These are phyloP conservation scores for Blastocystis sp. DNA, from an alignment of 352 stramenopile species.

Conservation along the genomic window DNA sequence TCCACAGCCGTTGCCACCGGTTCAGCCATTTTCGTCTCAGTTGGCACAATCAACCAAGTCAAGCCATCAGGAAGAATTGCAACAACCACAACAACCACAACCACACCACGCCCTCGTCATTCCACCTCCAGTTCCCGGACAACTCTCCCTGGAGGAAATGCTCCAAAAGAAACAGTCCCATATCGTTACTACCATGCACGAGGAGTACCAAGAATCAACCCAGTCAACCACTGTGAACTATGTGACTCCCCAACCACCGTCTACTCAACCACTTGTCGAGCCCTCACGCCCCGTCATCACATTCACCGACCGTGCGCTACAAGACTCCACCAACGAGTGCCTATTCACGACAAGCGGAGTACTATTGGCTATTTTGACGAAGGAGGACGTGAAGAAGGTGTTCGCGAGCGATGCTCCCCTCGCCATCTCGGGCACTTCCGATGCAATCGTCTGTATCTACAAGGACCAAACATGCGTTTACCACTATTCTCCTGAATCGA, in stretches of 20 bases:
- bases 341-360: constrained; percentile 31
- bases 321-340: not conserved
- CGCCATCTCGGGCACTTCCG: not conserved
- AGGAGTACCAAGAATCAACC: not conserved
- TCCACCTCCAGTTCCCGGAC: not conserved
- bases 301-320: not conserved
- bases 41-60: not conserved
- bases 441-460: constrained; percentile 30
- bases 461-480: constrained; percentile 24
- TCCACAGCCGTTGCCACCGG: not conserved
- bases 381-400: constrained; percentile 47
- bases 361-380: not conserved
- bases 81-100: not conserved
- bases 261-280: not conserved
- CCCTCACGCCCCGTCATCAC: not conserved
- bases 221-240: not conserved
- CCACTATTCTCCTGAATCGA: not conserved
- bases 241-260: not conserved
- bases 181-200: not conserved
- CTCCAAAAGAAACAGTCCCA: not conserved
- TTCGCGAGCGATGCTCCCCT: not conserved
- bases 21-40: not conserved
- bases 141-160: constrained; percentile 29
- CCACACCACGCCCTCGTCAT: not conserved
- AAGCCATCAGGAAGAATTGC: not conserved